Evolutionary conservation across 83 land plant species (phyloP).

Genomic region (Isoetes engelmannii): DNA sequence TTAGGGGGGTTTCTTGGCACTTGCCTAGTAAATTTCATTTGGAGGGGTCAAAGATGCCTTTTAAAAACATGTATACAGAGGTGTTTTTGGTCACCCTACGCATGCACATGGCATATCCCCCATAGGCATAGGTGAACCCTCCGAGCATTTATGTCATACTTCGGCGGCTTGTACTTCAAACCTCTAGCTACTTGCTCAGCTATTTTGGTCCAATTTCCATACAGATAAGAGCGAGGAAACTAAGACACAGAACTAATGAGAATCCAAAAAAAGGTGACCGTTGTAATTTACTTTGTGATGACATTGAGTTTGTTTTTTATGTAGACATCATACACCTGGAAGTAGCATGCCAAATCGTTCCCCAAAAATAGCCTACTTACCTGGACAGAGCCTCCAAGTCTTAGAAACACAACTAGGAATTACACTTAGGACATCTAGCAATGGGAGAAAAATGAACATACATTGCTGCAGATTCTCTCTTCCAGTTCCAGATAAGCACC

Average conservation of each 20-base stretch:
- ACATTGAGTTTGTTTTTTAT: constrained; percentile 93
- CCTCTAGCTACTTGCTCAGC: constrained; percentile 93
- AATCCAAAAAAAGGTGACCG: too few relatives aligned
- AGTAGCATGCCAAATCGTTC: constrained; percentile 71
- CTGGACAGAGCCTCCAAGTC: constrained; percentile 32
- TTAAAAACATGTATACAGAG: too few relatives aligned
- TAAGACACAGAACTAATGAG: too few relatives aligned
- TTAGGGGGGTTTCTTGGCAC: too few relatives aligned
- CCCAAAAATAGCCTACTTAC: constrained; percentile 77
- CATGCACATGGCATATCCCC: too few relatives aligned
- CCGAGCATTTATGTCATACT: constrained; percentile 95
- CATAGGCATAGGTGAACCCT: too few relatives aligned
- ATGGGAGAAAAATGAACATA: constrained; percentile 30
- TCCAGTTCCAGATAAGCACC: constrained; percentile 77
- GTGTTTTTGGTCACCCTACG: too few relatives aligned
- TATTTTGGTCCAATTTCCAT: constrained; percentile 98
- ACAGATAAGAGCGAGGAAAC: too few relatives aligned
- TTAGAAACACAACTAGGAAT: not conserved
- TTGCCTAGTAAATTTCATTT: too few relatives aligned
- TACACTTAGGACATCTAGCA: not conserved
- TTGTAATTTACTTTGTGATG: constrained; percentile 84
- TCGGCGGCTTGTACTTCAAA: constrained; percentile 81
- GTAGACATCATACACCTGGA: constrained; percentile 92
- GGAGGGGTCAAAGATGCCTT: too few relatives aligned
- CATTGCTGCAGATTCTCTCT: constrained; percentile 92